Base-by-base conservation (phyloP, 2,329 filamentous ascomycete species). In the Colletotrichum sp. region DNA sequence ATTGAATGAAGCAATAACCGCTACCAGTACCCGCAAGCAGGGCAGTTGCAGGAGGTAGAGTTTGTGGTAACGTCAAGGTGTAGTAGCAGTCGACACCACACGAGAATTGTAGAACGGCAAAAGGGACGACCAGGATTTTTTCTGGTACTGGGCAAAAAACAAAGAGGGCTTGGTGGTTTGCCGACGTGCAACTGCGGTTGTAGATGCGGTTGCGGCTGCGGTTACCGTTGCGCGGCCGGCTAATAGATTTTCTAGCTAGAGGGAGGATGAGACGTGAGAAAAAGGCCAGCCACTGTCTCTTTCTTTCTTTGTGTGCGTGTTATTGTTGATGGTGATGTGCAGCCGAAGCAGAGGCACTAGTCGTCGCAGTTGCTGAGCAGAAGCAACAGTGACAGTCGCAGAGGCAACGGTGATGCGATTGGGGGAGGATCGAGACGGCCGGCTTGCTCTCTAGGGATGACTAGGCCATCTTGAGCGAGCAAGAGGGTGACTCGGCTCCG, bases 241-340 rank as follows among this genome's bases (percentile, higher is more conserved):
- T 22, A 39, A 34, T 60, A 27, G 58, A 22, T 28, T 25, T 6
- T 55, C n/a, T 22, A 39, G 39, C 43, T 28, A n/a, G 10, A 52
- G 9, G 66, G 27, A 13, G 27, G 30, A 28, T 58, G 16, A 58
- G 58, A 32, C 28, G 28, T n/a, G 15, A 30, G 39, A 58, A 48
- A 70, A 25, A 28, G 16, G 15, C 43, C 10, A 65, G 22, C 71
- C 60, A 71, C 60, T 22, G 22, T 7, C 30, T 30, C 48, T 30
- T 36, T 56, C n/a, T 62, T 55, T 48, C 73, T 75, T 75, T 75
- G 73, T 75, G 36, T 72, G 43, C n/a, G 36, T 74, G 27, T 52
- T 56, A 22, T 70, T 58, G 62, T 56, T 68, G 30, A 43, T 64
- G 22, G 61, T 62, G 27, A 16, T 62, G 30, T 15, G 58, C n/a